Evolutionary conservation across 1,284 basidiomycete genomes (phyloP).

Genomic region (Wolfiporia cocos): DNA sequence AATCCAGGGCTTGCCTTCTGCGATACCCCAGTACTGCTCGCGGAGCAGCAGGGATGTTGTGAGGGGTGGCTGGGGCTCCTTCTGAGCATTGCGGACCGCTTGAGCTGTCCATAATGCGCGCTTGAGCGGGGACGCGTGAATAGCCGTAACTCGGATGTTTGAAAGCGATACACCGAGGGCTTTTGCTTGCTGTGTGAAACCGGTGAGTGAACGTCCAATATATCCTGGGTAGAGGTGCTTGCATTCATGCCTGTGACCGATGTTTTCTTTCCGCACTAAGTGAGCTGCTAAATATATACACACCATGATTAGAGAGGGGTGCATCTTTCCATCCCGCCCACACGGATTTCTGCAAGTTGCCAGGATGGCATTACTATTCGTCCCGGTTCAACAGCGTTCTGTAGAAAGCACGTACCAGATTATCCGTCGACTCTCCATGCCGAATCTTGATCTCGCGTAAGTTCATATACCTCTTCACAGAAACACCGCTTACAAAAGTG

Average conservation of each 20-base stretch:
- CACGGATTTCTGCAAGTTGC: constrained; percentile 33
- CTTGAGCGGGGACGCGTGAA: constrained; percentile 78
- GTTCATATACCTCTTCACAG: not conserved
- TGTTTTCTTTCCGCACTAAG: not conserved
- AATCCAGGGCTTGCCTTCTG: constrained; percentile 59
- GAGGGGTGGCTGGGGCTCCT: constrained; percentile 49
- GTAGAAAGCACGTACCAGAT: constrained; percentile 36
- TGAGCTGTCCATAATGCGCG: constrained; percentile 72
- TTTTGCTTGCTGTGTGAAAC: constrained; percentile 65
- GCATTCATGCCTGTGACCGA: constrained; percentile 55
- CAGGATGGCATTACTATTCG: not conserved
- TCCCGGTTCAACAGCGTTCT: not conserved
- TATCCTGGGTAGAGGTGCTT: constrained; percentile 16
- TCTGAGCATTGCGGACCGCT: constrained; percentile 47
- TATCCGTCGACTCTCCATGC: constrained; percentile 78
- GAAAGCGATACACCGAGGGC: constrained; percentile 66
- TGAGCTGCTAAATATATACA: constrained; percentile 15
- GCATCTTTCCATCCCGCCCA: constrained; percentile 89
- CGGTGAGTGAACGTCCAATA: not conserved
- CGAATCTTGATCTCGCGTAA: constrained; percentile 35
- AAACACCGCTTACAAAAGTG: constrained; percentile 20
- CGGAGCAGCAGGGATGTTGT: constrained; percentile 45
- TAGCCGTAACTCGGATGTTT: constrained; percentile 51
- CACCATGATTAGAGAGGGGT: constrained; percentile 78
- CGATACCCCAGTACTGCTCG: constrained; percentile 70